These are phyloP conservation scores for Phytophthora brassicae DNA, from an alignment of 352 stramenopile species.

Conservation along the genomic window DNA sequence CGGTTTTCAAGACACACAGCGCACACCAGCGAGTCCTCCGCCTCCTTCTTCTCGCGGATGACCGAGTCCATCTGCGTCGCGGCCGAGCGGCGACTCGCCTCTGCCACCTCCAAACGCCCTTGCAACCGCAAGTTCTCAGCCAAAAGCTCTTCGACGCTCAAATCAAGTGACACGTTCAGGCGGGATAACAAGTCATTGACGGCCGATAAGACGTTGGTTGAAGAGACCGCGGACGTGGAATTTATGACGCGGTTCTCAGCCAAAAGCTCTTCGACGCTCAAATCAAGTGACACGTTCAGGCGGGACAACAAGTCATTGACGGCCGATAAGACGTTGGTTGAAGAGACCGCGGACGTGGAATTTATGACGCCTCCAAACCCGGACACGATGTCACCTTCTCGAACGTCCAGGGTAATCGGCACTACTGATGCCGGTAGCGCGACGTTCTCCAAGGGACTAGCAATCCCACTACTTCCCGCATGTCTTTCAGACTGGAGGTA, in stretches of 20 bases:
- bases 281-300: slow-evolving; percentile 71
- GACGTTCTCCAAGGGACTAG: slow-evolving; percentile 1
- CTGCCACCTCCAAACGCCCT: slow-evolving; percentile 57
- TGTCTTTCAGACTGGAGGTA: background rate
- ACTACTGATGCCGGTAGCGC: slow-evolving; percentile 31
- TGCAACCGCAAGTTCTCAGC: slow-evolving; percentile 66
- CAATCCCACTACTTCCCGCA: background rate
- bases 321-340: slow-evolving; percentile 61
- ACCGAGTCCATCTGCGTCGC: slow-evolving; percentile 65
- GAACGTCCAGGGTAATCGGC: slow-evolving; percentile 12
- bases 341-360: slow-evolving; percentile 20
- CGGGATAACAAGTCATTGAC: slow-evolving; percentile 76
- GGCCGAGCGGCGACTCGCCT: slow-evolving; percentile 61
- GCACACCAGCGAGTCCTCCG: slow-evolving; percentile 73
- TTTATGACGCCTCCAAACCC: slow-evolving; percentile 2
- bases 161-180: slow-evolving; percentile 71
- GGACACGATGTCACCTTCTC: slow-evolving; percentile 18
- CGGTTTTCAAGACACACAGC: slow-evolving; percentile 82
- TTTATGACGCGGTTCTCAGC: slow-evolving; percentile 67
- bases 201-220: slow-evolving; percentile 61
- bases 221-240: slow-evolving; percentile 21
- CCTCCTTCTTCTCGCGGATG: slow-evolving; percentile 74
- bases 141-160: slow-evolving; percentile 65
- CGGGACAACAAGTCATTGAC: slow-evolving; percentile 79
- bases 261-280: slow-evolving; percentile 65